Evolutionary conservation across 2,329 filamentous ascomycete species (phyloP).

Genomic region (Fusarium pseudonygamai): DNA sequence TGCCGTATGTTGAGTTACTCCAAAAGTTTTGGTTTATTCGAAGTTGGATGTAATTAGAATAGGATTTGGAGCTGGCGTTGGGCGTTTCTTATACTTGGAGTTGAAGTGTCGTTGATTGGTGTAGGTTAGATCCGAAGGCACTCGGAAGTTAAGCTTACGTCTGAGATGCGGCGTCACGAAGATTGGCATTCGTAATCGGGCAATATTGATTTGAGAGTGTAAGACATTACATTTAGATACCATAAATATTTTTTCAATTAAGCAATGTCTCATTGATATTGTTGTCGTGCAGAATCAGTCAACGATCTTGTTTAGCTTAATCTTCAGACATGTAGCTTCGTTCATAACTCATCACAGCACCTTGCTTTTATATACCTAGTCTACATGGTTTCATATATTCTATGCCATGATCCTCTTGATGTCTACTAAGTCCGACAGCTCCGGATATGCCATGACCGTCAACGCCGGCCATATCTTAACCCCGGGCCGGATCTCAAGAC

Average conservation of each 20-base stretch:
- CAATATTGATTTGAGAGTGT: background rate
- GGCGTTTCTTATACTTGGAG: constrained; percentile 9
- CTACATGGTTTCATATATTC: no score
- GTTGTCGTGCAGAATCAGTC: no score
- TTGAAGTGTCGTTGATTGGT: background rate
- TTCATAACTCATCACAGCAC: background rate
- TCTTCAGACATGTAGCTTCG: no score
- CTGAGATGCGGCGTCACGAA: background rate
- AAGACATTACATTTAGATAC: background rate
- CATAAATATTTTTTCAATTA: background rate
- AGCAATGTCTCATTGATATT: background rate
- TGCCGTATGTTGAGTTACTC: background rate
- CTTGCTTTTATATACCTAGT: no score
- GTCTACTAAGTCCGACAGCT: background rate
- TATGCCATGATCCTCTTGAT: no score
- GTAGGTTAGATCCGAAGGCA: constrained; percentile 35
- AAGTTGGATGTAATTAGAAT: background rate
- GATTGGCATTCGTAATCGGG: background rate
- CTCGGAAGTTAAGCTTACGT: constrained; percentile 35
- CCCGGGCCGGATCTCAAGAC: background rate
- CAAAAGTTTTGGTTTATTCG: fast-evolving
- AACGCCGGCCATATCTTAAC: background rate
- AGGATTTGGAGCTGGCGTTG: background rate
- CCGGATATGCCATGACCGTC: background rate
- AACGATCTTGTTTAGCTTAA: background rate